Conservation (phyloP, 2,329 filamentous ascomycete species). For the Decorospora gaudefroyi region DNA sequence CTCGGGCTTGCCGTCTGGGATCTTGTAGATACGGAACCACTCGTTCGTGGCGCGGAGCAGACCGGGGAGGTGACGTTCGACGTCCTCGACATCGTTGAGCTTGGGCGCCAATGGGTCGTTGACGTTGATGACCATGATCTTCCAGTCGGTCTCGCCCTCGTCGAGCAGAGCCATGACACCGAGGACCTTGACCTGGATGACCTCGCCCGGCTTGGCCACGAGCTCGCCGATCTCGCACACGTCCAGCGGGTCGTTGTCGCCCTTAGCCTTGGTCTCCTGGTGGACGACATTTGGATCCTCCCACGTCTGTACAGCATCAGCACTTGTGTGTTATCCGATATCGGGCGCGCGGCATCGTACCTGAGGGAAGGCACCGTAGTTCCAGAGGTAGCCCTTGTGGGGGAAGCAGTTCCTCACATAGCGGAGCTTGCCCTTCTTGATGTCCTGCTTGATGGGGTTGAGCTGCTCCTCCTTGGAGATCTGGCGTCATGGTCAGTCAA, state of each 20-base stretch:
- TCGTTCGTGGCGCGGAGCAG: slow-evolving; percentile 98
- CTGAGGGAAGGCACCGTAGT: slow-evolving; percentile 99
- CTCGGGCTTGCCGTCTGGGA: slow-evolving; percentile 99
- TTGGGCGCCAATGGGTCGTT: slow-evolving; percentile 96
- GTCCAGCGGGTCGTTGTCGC: slow-evolving; percentile 98
- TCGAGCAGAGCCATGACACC: slow-evolving; percentile 99
- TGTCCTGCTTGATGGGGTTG: slow-evolving; percentile 99
- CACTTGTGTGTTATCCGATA: slow-evolving; percentile 30
- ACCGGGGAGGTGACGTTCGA: slow-evolving; percentile 96
- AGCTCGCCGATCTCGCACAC: slow-evolving; percentile 99
- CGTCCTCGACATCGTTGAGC: slow-evolving; percentile 98
- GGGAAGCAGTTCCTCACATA: slow-evolving; percentile 99
- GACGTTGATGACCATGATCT: slow-evolving; percentile 98
- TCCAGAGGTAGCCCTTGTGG: slow-evolving; percentile 99
- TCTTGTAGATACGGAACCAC: slow-evolving; percentile 99
- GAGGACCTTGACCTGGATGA: slow-evolving; percentile 99
- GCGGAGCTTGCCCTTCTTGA: slow-evolving; percentile 99
- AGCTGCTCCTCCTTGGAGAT: slow-evolving; percentile 98
- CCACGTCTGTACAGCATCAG: slow-evolving; percentile 74
- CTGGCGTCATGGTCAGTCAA: slow-evolving; percentile 58
- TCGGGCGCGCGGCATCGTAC: slow-evolving; percentile 57
- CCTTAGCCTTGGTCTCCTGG: slow-evolving; percentile 99
- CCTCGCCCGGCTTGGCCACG: slow-evolving; percentile 90
- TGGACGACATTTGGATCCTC: slow-evolving; percentile 95
- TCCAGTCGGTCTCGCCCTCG: slow-evolving; percentile 99